These are phyloP conservation scores for Nitzschia palea DNA, from an alignment of 108 stramenopile species.

Conservation along the genomic window DNA sequence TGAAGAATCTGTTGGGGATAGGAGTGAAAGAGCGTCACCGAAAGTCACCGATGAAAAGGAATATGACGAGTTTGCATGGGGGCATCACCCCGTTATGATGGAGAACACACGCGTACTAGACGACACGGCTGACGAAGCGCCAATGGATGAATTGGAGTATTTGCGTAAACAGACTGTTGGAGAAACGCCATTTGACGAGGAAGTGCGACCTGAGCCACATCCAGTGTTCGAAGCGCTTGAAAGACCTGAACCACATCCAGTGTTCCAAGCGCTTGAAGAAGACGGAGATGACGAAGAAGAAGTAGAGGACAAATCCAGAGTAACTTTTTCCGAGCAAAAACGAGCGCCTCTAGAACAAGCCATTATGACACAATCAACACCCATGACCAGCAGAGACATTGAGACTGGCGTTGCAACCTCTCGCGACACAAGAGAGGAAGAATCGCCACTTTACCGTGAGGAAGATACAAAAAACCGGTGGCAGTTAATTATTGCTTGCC, in stretches of 20 bases:
- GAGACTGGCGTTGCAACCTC: neutral
- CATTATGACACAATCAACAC: too few species aligned
- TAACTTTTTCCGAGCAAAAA: too few species aligned
- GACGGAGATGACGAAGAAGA: constrained; percentile 11
- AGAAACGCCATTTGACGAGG: constrained; percentile 1
- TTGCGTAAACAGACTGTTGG: neutral
- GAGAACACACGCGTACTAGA: neutral
- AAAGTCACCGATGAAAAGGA: constrained; percentile 6
- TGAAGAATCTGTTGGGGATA: neutral
- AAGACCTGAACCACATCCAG: constrained; percentile 1
- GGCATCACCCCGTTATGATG: neutral
- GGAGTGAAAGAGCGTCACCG: neutral
- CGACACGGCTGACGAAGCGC: neutral
- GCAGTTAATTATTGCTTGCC: constrained; percentile 6
- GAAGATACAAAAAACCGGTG: neutral
- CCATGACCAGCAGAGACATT: neutral
- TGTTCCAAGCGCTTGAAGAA: constrained; percentile 26
- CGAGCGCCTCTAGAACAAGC: too few species aligned
- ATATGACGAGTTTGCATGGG: constrained; percentile 1
- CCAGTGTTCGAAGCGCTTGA: constrained; percentile 22
- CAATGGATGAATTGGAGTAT: constrained; percentile 16
- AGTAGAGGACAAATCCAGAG: too few species aligned
- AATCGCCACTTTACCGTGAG: neutral
- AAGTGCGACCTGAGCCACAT: neutral
- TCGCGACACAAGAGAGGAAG: neutral